Evolutionary conservation across 345 rosid species (phyloP).

Genomic region (Eucalyptus tenuipes): DNA sequence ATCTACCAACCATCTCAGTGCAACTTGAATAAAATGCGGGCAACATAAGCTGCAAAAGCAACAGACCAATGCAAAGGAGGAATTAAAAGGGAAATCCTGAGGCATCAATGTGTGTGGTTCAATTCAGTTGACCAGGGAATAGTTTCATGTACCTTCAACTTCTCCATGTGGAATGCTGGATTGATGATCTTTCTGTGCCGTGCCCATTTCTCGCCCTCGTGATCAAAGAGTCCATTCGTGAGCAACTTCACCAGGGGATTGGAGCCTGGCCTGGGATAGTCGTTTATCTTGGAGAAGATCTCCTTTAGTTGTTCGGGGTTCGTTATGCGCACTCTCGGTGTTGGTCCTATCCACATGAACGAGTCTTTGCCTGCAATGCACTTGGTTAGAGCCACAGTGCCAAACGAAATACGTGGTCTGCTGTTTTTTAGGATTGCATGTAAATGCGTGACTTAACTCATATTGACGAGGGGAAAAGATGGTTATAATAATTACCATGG

Average conservation of each 20-base stretch:
- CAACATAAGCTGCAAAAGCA: conserved; percentile 3
- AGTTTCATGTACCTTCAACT: conserved; percentile 20
- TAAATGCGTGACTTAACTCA: neutral
- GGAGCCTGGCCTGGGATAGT: neutral
- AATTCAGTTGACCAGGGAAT: neutral
- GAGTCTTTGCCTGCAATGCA: conserved; percentile 1
- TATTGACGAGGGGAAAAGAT: neutral
- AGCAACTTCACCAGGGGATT: conserved; percentile 1
- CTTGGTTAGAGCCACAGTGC: neutral
- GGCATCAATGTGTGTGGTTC: conserved; percentile 2
- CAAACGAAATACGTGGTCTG: neutral
- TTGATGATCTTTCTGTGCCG: conserved; percentile 4
- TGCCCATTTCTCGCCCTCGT: conserved; percentile 6
- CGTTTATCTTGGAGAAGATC: neutral
- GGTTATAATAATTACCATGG: neutral
- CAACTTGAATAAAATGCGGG: conserved; percentile 12
- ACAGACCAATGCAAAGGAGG: neutral
- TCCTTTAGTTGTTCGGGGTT: neutral
- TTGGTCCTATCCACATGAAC: conserved; percentile 4
- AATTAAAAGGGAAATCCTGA: neutral
- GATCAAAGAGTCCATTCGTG: neutral
- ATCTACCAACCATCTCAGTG: conserved; percentile 5
- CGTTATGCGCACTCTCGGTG: conserved; percentile 3
- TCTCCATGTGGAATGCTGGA: conserved; percentile 33
- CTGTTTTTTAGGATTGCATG: neutral